These are phyloP conservation scores for Arthroderma uncinatum DNA, from an alignment of 2,329 filamentous ascomycete genomes.

Conservation along the genomic window DNA sequence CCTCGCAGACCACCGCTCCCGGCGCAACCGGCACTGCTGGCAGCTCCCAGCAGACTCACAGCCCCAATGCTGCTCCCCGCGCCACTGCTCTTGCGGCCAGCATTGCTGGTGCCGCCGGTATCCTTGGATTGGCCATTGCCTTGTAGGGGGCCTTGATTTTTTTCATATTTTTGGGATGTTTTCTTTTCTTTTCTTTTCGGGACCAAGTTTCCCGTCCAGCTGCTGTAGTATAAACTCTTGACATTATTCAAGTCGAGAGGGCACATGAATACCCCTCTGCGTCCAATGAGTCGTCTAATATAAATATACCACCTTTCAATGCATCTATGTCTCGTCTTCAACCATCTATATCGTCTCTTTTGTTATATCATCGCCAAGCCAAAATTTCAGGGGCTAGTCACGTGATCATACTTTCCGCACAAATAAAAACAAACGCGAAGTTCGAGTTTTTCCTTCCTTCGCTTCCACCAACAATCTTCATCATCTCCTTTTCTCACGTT, in stretches of 20 bases:
- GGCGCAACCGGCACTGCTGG: neutral
- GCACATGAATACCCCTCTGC: too few species aligned
- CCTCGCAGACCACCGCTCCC: neutral
- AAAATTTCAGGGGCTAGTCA: neutral
- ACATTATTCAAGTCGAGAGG: neutral
- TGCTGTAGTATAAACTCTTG: neutral
- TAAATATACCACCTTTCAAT: neutral
- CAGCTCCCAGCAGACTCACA: neutral
- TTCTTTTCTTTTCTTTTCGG: neutral
- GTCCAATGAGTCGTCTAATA: neutral
- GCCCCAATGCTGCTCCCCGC: slow-evolving; percentile 7
- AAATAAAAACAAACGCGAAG: slow-evolving; percentile 5
- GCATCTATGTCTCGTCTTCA: neutral
- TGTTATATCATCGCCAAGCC: neutral
- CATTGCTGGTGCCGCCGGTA: slow-evolving; percentile 16
- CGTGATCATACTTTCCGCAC: neutral
- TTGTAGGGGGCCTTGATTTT: slow-evolving; percentile 10
- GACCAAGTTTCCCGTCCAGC: neutral
- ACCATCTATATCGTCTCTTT: neutral
- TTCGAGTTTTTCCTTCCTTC: neutral
- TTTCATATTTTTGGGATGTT: neutral
- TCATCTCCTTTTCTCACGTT: neutral
- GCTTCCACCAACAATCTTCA: neutral
- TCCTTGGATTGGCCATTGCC: slow-evolving; percentile 15
- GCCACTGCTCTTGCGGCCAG: slow-evolving; percentile 13